Conservation (phyloP, 2,329 filamentous ascomycete genomes). For the Aspergillus tubingensis region DNA sequence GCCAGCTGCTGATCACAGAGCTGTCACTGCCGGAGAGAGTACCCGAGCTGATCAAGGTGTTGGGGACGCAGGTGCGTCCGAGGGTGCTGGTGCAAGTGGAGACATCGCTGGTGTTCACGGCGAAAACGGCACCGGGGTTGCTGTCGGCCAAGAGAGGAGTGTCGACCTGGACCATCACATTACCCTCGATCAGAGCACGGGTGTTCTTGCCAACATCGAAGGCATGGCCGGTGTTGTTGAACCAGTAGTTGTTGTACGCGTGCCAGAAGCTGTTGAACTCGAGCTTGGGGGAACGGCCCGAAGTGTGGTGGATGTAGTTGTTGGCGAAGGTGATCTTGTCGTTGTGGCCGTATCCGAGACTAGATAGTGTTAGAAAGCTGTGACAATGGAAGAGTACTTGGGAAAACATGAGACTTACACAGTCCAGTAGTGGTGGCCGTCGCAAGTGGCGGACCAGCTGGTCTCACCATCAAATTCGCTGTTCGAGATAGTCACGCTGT, state of each 20-base stretch:
- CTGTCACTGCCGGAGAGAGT: conserved; percentile 30
- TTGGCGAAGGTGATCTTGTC: conserved; percentile 60
- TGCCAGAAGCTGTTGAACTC: conserved; percentile 57
- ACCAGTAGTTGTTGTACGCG: conserved; percentile 45
- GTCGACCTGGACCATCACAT: conserved; percentile 47
- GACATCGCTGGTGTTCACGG: conserved; percentile 22
- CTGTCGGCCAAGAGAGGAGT: conserved; percentile 34
- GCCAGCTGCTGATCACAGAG: conserved; percentile 32
- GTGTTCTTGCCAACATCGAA: conserved; percentile 39
- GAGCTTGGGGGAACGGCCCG: conserved; percentile 60
- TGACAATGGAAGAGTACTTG: neutral
- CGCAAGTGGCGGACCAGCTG: conserved; percentile 58
- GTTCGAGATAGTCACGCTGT: conserved; percentile 51
- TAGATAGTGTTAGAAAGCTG: conserved; percentile 8
- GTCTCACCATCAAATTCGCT: conserved; percentile 59
- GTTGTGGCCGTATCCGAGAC: conserved; percentile 55
- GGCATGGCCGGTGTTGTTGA: conserved; percentile 46
- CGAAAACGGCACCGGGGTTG: conserved; percentile 31
- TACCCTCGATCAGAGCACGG: conserved; percentile 47
- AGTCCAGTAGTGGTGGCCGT: conserved; percentile 61
- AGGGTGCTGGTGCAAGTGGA: conserved; percentile 28
- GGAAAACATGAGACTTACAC: conserved; percentile 29
- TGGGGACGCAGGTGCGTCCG: conserved; percentile 32
- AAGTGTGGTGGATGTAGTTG: conserved; percentile 62
- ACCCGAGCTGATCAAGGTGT: conserved; percentile 33